A percentile compares a stretch with the other conserved stretches of the same genome.
Evolutionary conservation across 345 rosid genomes (phyloP).

Genomic region (Odontarrhena argentea): DNA sequence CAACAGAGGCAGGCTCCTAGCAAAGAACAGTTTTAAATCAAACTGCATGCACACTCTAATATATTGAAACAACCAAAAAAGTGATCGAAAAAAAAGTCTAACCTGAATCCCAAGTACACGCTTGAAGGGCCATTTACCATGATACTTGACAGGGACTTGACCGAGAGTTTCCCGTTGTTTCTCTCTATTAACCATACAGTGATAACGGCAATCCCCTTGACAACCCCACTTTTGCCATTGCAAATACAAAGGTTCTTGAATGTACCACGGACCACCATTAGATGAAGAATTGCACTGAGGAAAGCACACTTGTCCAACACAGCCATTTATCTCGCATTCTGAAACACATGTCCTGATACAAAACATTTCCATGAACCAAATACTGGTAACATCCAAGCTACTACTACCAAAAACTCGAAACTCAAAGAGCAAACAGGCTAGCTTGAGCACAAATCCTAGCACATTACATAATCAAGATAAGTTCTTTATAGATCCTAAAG

Average conservation of each 20-base stretch:
- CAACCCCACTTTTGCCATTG: constrained; percentile 78
- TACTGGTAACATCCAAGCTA: not conserved
- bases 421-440: not conserved
- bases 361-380: constrained; percentile 5
- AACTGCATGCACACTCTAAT: constrained; percentile 16
- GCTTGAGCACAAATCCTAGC: not conserved
- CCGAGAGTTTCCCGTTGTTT: constrained; percentile 53
- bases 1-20: constrained; percentile 77
- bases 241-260: constrained; percentile 65
- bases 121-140: constrained; percentile 86
- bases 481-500: not conserved
- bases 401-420: constrained; percentile 10
- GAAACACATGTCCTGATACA: constrained; percentile 55
- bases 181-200: constrained; percentile 72
- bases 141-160: constrained; percentile 63
- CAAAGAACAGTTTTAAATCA: constrained; percentile 16
- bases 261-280: constrained; percentile 65
- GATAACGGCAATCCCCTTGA: constrained; percentile 69
- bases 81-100: constrained; percentile 15
- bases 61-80: not conserved
- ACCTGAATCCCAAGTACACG: constrained; percentile 78
- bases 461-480: not conserved
- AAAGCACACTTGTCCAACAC: constrained; percentile 63
- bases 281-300: constrained; percentile 66
- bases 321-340: constrained; percentile 66